Conservation (phyloP, 2,329 filamentous ascomycete genomes). For the Alternaria brassicae region DNA sequence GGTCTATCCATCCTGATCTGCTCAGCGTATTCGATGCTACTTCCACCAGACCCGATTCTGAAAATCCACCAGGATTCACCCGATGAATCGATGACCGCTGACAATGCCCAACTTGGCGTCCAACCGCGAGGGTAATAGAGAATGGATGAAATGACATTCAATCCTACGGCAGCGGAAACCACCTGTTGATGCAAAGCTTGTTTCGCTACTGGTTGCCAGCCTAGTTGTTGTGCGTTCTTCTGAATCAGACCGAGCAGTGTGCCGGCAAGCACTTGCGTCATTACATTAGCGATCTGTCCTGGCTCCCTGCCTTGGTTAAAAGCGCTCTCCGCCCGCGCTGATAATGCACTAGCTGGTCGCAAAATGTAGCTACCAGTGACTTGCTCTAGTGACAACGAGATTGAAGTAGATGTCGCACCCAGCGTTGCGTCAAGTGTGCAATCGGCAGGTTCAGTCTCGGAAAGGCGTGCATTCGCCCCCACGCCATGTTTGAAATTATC, state of each 20-base stretch:
- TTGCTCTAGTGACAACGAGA: conserved; percentile 74
- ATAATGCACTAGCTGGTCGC: conserved; percentile 60
- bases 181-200: conserved; percentile 55
- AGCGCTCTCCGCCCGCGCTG: conserved; percentile 64
- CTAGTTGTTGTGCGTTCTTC: conserved; percentile 66
- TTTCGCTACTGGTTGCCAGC: conserved; percentile 64
- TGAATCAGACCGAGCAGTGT: conserved; percentile 68
- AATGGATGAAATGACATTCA: conserved; percentile 66
- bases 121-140: conserved; percentile 78
- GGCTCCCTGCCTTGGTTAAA: conserved; percentile 68
- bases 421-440: conserved; percentile 74
- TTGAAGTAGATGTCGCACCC: conserved; percentile 63
- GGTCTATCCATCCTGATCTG: conserved; percentile 36
- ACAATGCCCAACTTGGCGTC: conserved; percentile 74
- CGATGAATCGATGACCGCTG: conserved; percentile 55
- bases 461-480: conserved; percentile 64
- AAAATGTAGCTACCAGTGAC: conserved; percentile 79
- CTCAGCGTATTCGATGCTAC: conserved; percentile 39
- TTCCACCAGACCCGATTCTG: conserved; percentile 34
- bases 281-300: conserved; percentile 62
- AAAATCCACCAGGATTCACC: conserved; percentile 51
- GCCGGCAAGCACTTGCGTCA: conserved; percentile 70
- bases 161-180: conserved; percentile 67
- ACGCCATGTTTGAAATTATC: conserved; percentile 66
- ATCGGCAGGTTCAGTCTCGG: conserved; percentile 67